These are phyloP conservation scores for Solanum clarkiae DNA, from an alignment of 257 asterid species.

Conservation along the genomic window DNA sequence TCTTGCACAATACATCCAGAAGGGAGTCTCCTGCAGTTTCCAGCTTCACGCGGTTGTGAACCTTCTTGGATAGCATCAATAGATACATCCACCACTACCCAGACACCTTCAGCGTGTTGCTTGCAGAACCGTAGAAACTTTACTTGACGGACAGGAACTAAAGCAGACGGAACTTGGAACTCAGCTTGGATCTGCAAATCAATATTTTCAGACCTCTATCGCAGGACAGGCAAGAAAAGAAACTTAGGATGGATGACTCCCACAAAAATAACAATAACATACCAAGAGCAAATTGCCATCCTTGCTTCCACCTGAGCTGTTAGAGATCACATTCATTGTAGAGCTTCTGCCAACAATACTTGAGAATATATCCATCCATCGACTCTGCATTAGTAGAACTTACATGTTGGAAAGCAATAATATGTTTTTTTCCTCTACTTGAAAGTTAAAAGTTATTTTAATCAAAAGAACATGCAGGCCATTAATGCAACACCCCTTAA, in stretches of 20 bases:
- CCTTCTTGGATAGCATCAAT: constrained; percentile 37
- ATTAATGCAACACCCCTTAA: neutral
- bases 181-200: constrained; percentile 62
- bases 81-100: constrained; percentile 89
- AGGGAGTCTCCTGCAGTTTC: constrained; percentile 68
- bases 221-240: neutral
- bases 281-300: constrained; percentile 78
- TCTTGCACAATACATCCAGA: constrained; percentile 77
- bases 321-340: constrained; percentile 43
- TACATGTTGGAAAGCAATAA: neutral
- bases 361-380: constrained; percentile 74
- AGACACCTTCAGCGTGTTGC: constrained; percentile 56
- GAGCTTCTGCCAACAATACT: constrained; percentile 50
- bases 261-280: neutral
- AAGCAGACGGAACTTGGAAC: constrained; percentile 68
- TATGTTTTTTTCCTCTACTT: neutral
- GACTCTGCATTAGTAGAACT: constrained; percentile 16
- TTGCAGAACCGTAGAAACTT: constrained; percentile 79
- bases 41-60: constrained; percentile 8
- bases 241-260: neutral
- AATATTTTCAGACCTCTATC: neutral
- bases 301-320: constrained; percentile 66
- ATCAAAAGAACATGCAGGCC: neutral
- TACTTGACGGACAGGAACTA: constrained; percentile 47
- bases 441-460: neutral